phyloP scores from a whole-genome alignment of 2,329 filamentous ascomycete species.

The Aspergillus piperis region DNA sequence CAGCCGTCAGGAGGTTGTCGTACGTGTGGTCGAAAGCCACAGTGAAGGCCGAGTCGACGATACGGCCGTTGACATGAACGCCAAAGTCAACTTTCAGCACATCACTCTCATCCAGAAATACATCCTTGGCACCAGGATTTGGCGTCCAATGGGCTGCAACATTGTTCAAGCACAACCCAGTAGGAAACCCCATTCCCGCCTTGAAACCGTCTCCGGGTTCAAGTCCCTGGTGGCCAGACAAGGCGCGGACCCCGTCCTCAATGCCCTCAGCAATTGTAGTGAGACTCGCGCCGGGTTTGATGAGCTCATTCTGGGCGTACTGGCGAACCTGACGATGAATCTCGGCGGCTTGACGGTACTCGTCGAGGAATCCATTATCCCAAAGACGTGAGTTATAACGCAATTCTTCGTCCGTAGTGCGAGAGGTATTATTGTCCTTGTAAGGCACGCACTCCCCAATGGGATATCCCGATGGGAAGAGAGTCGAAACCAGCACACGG shows the following conservation, averaged over 20 bases:
- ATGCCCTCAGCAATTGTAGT: conserved; percentile 55
- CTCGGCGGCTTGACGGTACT: conserved; percentile 60
- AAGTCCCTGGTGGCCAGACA: conserved; percentile 54
- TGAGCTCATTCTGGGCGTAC: conserved; percentile 48
- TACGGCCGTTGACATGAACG: conserved; percentile 76
- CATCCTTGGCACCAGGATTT: conserved; percentile 64
- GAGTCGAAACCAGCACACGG: conserved; percentile 47
- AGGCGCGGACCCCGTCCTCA: conserved; percentile 55
- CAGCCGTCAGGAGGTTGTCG: conserved; percentile 71
- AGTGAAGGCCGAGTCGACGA: conserved; percentile 81
- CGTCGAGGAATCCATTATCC: conserved; percentile 51
- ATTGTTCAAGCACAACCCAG: conserved; percentile 57
- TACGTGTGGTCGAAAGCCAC: conserved; percentile 74
- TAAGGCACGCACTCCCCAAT: conserved; percentile 45
- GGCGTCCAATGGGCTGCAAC: conserved; percentile 59
- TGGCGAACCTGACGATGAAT: conserved; percentile 58
- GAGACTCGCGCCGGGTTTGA: conserved; percentile 54
- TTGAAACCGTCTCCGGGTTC: conserved; percentile 54
- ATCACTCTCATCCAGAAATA: conserved; percentile 69
- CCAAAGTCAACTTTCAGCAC: conserved; percentile 84
- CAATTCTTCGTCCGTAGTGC: conserved; percentile 51
- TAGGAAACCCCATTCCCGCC: conserved; percentile 59
- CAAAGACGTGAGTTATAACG: conserved; percentile 45
- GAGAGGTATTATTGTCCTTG: conserved; percentile 43
- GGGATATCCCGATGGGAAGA: conserved; percentile 51